Conservation (phyloP, 2,329 filamentous ascomycete species). For the Aspergillus sp. region DNA sequence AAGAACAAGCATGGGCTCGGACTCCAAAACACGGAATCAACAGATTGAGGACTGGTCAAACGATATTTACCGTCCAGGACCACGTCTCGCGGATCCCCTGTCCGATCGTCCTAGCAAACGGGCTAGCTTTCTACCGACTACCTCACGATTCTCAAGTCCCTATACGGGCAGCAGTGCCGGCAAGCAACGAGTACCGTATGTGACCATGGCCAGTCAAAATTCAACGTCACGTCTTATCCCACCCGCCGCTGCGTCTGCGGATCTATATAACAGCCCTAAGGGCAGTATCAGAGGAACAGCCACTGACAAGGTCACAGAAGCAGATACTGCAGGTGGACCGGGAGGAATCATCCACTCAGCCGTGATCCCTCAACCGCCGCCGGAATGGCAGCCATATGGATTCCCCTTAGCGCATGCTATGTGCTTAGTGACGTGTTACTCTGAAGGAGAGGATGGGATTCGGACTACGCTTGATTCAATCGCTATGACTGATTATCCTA, state of each 20-base stretch:
- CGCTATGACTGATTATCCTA: constrained; percentile 95
- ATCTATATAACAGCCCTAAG: constrained; percentile 59
- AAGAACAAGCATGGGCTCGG: constrained; percentile 75
- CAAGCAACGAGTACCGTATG: constrained; percentile 55
- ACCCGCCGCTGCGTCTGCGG: constrained; percentile 43
- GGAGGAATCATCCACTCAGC: constrained; percentile 94
- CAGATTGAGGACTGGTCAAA: constrained; percentile 98
- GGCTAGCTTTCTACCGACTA: constrained; percentile 82
- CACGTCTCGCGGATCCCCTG: constrained; percentile 68
- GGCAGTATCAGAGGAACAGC: constrained; percentile 52
- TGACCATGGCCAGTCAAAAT: constrained; percentile 91
- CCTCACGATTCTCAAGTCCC: constrained; percentile 87
- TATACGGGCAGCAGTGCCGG: constrained; percentile 65
- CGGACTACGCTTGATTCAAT: constrained; percentile 93
- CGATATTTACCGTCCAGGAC: constrained; percentile 89
- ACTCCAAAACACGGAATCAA: constrained; percentile 75
- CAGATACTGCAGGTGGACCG: constrained; percentile 53
- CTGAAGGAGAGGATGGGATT: constrained; percentile 86
- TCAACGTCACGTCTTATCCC: constrained; percentile 66
- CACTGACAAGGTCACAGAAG: constrained; percentile 36
- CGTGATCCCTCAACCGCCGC: constrained; percentile 90
- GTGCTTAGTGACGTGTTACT: constrained; percentile 93
- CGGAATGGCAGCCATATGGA: constrained; percentile 95
- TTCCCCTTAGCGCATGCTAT: constrained; percentile 91
- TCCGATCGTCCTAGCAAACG: constrained; percentile 72